A percentile compares a stretch with the other conserved stretches of the same genome.
phyloP scores from a whole-genome alignment of 108 stramenopile species.

The Thalassiosira profunda region DNA sequence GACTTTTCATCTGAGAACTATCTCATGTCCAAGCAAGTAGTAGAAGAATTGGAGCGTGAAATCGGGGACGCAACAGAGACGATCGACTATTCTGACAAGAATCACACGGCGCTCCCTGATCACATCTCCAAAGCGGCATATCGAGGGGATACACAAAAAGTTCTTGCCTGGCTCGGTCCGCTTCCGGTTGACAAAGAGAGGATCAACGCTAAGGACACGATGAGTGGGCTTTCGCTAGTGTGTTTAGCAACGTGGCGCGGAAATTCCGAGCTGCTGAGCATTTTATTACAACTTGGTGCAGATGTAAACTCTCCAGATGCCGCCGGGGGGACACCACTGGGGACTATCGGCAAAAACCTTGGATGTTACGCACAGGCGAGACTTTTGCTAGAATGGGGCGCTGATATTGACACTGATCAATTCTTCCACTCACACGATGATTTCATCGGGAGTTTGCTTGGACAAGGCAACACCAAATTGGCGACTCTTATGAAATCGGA shows the following conservation, averaged over 20 bases:
- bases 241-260: neutral
- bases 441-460: too few species aligned
- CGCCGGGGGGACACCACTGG: constrained; percentile 3
- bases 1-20: too few species aligned
- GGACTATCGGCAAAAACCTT: neutral
- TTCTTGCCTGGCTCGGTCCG: neutral
- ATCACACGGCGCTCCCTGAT: too few species aligned
- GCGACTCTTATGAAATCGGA: neutral
- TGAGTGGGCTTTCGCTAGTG: neutral
- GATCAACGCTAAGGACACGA: neutral
- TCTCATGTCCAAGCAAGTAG: too few species aligned
- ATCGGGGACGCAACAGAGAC: neutral
- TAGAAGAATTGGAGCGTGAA: too few species aligned
- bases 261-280: constrained; percentile 4
- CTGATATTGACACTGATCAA: too few species aligned
- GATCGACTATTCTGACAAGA: too few species aligned
- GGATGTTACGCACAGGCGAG: too few species aligned
- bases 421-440: too few species aligned
- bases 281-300: neutral
- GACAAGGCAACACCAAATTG: neutral
- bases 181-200: neutral
- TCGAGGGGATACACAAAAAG: too few species aligned
- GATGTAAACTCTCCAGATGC: neutral
- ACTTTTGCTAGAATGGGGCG: too few species aligned
- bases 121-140: too few species aligned